phyloP scores from a whole-genome alignment of 768 basidiomycete species.

The Rhizopogon sp. region DNA sequence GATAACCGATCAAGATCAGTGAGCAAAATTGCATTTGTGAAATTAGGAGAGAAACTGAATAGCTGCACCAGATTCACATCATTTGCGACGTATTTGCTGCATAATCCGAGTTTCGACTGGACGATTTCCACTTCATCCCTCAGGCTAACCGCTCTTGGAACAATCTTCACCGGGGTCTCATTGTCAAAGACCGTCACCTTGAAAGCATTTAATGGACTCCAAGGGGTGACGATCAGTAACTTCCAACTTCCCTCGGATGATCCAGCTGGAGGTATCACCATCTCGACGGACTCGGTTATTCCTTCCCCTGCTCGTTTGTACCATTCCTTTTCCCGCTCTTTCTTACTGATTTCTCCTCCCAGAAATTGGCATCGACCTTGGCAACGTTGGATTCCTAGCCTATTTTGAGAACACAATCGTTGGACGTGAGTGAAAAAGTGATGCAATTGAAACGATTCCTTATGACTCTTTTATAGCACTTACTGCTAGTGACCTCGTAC shows the following conservation, averaged over 20 bases:
- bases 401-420: constrained; percentile 52
- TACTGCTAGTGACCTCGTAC: constrained; percentile 40
- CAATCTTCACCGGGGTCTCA: constrained; percentile 60
- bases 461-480: constrained; percentile 38
- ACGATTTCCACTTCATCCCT: constrained; percentile 63
- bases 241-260: constrained; percentile 68
- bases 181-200: constrained; percentile 57
- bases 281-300: constrained; percentile 62
- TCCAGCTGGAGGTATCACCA: constrained; percentile 62
- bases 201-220: constrained; percentile 67
- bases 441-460: background rate
- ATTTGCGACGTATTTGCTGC: constrained; percentile 62
- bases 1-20: constrained; percentile 50
- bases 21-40: constrained; percentile 15
- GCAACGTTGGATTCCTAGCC: constrained; percentile 57
- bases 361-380: constrained; percentile 70
- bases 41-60: background rate
- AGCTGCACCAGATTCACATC: constrained; percentile 45
- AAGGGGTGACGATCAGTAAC: constrained; percentile 66
- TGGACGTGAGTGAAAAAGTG: constrained; percentile 46
- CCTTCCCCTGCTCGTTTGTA: constrained; percentile 62
- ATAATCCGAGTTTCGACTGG: constrained; percentile 63
- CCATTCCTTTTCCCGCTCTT: background rate
- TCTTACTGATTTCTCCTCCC: constrained; percentile 14
- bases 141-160: constrained; percentile 60